Percentiles rank a stretch among this genome's conserved stretches.
These are phyloP conservation scores for Microcyclosporella mali DNA, from an alignment of 2,329 filamentous ascomycete genomes.

Conservation along the genomic window DNA sequence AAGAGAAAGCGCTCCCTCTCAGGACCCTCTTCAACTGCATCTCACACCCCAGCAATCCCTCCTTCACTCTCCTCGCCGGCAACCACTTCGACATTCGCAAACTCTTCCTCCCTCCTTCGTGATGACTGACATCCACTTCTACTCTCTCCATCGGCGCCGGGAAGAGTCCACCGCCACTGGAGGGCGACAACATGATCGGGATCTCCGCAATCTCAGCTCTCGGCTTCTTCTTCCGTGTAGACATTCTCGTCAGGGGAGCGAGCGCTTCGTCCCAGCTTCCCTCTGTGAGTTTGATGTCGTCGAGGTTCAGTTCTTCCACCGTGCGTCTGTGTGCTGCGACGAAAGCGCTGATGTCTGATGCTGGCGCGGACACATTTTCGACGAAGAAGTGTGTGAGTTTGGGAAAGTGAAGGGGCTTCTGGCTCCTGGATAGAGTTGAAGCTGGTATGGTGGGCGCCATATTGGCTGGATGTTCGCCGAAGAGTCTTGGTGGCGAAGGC, in stretches of 20 bases:
- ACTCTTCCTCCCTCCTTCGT: constrained; percentile 13
- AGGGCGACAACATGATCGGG: constrained; percentile 32
- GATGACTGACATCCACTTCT: constrained; percentile 9
- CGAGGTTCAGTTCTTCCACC: constrained; percentile 72
- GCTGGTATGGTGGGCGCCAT: constrained; percentile 36
- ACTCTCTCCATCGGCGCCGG: constrained; percentile 17
- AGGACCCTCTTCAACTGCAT: constrained; percentile 23
- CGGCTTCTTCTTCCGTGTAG: constrained; percentile 1
- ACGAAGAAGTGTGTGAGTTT: constrained; percentile 63
- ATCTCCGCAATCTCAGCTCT: constrained; percentile 19
- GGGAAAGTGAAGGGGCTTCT: constrained; percentile 55
- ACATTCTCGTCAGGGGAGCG: constrained; percentile 53
- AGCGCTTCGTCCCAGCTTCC: constrained; percentile 79
- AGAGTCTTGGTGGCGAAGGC: not conserved
- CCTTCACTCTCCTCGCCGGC: constrained; percentile 16
- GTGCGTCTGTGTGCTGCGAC: constrained; percentile 61
- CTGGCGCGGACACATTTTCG: constrained; percentile 66
- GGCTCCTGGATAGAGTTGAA: constrained; percentile 30
- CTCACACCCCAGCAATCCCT: constrained; percentile 24
- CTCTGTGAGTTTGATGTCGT: constrained; percentile 63
- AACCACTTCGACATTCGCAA: constrained; percentile 21
- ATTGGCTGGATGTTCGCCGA: constrained; percentile 12
- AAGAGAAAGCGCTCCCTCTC: constrained; percentile 23
- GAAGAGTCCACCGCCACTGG: constrained; percentile 8
- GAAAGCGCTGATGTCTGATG: constrained; percentile 62